Percentiles rank a stretch among this genome's conserved stretches.
phyloP scores from a whole-genome alignment of 768 basidiomycete species.

The Arthromyces matolae region DNA sequence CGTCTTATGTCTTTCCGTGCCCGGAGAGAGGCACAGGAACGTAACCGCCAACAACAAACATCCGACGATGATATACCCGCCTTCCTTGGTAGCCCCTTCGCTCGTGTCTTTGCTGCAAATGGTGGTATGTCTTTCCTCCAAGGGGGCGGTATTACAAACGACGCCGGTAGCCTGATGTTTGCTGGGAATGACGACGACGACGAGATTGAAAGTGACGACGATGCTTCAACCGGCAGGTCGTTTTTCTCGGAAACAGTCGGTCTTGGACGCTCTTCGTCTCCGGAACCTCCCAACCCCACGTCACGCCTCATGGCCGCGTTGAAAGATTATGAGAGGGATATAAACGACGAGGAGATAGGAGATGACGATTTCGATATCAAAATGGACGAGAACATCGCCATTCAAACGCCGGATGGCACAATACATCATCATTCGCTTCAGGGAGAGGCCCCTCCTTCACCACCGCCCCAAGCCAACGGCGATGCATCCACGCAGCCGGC shows the following conservation, averaged over 20 bases:
- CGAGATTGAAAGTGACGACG: conserved; percentile 45
- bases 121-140: conserved; percentile 66
- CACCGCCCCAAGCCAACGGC: conserved; percentile 45
- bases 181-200: conserved; percentile 55
- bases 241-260: conserved; percentile 50
- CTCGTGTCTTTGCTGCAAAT: conserved; percentile 45
- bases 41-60: conserved; percentile 15
- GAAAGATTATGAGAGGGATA: conserved; percentile 58
- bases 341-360: conserved; percentile 34
- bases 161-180: conserved; percentile 57
- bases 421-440: conserved; percentile 24
- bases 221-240: conserved; percentile 27
- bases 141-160: conserved; percentile 47
- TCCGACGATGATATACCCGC: conserved; percentile 33
- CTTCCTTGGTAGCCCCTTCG: conserved; percentile 38
- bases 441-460: conserved; percentile 46
- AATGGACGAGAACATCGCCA: conserved; percentile 25
- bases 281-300: conserved; percentile 51
- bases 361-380: conserved; percentile 32
- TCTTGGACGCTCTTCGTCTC: conserved; percentile 34
- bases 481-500: conserved; percentile 36
- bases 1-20: conserved; percentile 63
- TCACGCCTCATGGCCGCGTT: conserved; percentile 57
- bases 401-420: conserved; percentile 17
- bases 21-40: conserved; percentile 53